These are phyloP conservation scores for Pyrenopolyporus hunteri DNA, from an alignment of 495 filamentous ascomycete species.

Conservation along the genomic window DNA sequence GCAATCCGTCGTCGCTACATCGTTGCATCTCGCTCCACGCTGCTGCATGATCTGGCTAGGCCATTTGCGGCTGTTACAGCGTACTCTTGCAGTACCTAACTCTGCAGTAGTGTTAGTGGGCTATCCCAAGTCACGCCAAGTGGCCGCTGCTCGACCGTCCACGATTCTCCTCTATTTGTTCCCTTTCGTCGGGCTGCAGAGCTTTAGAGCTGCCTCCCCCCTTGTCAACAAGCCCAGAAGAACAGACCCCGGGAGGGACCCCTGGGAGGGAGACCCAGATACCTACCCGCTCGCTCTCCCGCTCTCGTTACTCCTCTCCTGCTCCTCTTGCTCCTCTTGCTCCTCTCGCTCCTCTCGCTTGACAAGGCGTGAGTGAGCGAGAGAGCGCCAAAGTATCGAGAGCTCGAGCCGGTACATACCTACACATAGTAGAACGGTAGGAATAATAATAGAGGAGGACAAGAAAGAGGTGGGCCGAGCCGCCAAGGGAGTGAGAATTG, in stretches of 20 bases:
- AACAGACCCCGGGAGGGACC: slow-evolving; percentile 24
- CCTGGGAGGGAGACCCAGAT: slow-evolving; percentile 15
- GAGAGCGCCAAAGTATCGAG: too few species aligned
- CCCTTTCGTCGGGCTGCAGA: slow-evolving; percentile 40
- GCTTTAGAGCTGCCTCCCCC: slow-evolving; percentile 33
- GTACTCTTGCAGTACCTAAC: slow-evolving; percentile 34
- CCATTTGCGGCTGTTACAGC: slow-evolving; percentile 37
- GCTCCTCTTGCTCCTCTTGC: not conserved
- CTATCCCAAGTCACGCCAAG: slow-evolving; percentile 36
- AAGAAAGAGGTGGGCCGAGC: slow-evolving; percentile 25
- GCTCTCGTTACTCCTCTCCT: slow-evolving; percentile 10
- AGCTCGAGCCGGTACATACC: too few species aligned
- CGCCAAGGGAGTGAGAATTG: slow-evolving; percentile 35
- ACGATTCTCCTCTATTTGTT: slow-evolving; percentile 35
- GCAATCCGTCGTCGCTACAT: slow-evolving; percentile 20
- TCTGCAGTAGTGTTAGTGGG: slow-evolving; percentile 37
- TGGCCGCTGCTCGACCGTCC: slow-evolving; percentile 37
- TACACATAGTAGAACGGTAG: too few species aligned
- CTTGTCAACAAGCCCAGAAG: slow-evolving; percentile 24
- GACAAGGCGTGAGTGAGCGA: too few species aligned
- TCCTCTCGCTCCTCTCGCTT: not conserved
- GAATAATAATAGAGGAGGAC: slow-evolving; percentile 19
- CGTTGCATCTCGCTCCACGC: slow-evolving; percentile 15
- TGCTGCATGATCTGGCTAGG: slow-evolving; percentile 33
- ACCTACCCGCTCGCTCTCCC: slow-evolving; percentile 15